These are phyloP conservation scores for Pseudonitzschia pungens DNA, from an alignment of 108 stramenopile species.

Conservation along the genomic window DNA sequence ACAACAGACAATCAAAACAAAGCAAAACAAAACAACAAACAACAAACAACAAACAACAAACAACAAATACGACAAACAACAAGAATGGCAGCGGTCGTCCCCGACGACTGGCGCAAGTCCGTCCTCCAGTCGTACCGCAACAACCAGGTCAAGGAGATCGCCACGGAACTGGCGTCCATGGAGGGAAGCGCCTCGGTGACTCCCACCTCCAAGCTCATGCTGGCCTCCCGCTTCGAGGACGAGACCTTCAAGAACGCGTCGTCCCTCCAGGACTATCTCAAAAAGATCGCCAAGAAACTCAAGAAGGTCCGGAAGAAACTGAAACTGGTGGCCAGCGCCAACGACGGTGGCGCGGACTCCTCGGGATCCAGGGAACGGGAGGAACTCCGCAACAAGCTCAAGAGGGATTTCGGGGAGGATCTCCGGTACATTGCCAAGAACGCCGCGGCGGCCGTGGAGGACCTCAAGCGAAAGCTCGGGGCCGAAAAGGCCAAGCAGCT, in stretches of 20 bases:
- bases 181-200: constrained; percentile 64
- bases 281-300: constrained; percentile 65
- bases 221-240: constrained; percentile 82
- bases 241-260: constrained; percentile 63
- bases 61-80: too few species aligned
- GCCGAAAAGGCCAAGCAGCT: constrained; percentile 48
- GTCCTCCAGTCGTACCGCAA: constrained; percentile 73
- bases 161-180: constrained; percentile 66
- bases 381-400: constrained; percentile 39
- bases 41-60: too few species aligned
- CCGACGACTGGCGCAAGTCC: constrained; percentile 57
- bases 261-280: constrained; percentile 67
- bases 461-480: constrained; percentile 43
- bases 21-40: too few species aligned
- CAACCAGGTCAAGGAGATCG: constrained; percentile 71
- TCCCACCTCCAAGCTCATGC: constrained; percentile 63
- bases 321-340: constrained; percentile 7
- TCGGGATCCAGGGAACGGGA: constrained; percentile 23
- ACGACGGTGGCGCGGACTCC: background rate
- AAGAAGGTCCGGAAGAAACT: constrained; percentile 74
- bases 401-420: constrained; percentile 51
- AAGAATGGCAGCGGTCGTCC: too few species aligned
- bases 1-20: too few species aligned
- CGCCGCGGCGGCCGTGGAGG: constrained; percentile 49
- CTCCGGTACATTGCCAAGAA: constrained; percentile 62